Conservation (phyloP, 306 rosid genomes). For the Biancaea sappan region DNA sequence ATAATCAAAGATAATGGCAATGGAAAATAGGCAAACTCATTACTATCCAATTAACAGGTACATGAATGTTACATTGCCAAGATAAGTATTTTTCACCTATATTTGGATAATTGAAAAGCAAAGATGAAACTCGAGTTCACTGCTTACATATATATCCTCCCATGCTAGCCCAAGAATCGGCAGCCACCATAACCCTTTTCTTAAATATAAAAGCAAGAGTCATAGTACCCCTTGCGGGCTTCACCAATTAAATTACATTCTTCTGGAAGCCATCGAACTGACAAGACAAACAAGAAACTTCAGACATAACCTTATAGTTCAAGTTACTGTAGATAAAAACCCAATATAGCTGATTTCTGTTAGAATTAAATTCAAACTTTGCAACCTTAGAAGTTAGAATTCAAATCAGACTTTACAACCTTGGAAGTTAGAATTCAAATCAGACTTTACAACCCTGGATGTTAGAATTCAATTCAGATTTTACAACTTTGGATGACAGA, state of each 20-base stretch:
- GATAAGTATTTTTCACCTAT: conserved; percentile 35
- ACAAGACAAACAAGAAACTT: conserved; percentile 17
- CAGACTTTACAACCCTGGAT: too few species aligned
- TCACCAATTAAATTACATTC: conserved; percentile 69
- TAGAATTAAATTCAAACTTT: too few species aligned
- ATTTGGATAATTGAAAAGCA: neutral
- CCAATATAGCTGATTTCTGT: too few species aligned
- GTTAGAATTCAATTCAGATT: too few species aligned
- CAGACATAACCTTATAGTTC: neutral
- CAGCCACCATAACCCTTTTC: conserved; percentile 94
- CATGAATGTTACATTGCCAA: neutral
- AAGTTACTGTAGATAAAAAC: neutral
- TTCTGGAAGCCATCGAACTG: conserved; percentile 70
- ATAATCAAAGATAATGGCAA: neutral
- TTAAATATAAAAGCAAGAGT: conserved; percentile 92
- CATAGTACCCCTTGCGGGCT: conserved; percentile 92
- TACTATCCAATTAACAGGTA: neutral
- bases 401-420: too few species aligned
- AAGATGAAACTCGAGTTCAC: neutral
- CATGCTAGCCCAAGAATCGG: conserved; percentile 98
- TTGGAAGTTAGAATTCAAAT: too few species aligned
- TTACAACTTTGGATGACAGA: too few species aligned
- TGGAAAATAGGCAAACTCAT: neutral
- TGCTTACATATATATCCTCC: conserved; percentile 90
- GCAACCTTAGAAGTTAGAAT: too few species aligned